Conservation (phyloP, 208 protist species). For the Leishmania braziliensis region DNA sequence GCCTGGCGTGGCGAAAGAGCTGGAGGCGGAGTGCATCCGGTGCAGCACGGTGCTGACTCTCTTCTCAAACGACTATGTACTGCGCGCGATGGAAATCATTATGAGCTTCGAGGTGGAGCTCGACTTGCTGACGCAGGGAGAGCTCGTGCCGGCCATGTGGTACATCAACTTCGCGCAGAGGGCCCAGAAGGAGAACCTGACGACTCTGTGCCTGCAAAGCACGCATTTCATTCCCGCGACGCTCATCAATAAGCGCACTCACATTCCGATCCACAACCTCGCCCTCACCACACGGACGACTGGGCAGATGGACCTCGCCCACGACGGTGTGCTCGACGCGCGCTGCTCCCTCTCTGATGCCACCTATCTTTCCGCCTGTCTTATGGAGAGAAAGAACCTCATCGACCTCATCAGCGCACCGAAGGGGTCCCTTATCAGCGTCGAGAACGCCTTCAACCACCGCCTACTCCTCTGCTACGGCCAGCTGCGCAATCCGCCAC, state of each 20-base stretch:
- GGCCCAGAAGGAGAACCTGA: constrained; percentile 72
- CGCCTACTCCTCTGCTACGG: constrained; percentile 74
- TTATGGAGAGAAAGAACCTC: constrained; percentile 75
- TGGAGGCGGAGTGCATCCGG: constrained; percentile 55
- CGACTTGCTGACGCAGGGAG: constrained; percentile 69
- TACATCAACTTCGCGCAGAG: constrained; percentile 77
- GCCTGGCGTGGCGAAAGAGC: constrained; percentile 42
- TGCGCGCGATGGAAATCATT: constrained; percentile 75
- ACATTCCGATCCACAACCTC: constrained; percentile 80
- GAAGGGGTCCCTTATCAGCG: constrained; percentile 56
- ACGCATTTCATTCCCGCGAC: constrained; percentile 70
- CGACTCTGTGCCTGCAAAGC: constrained; percentile 52
- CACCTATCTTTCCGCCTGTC: constrained; percentile 63
- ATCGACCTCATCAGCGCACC: constrained; percentile 63
- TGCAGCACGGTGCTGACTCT: constrained; percentile 67
- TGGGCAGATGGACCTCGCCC: constrained; percentile 42
- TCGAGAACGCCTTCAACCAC: constrained; percentile 83
- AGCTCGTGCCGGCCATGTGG: constrained; percentile 78
- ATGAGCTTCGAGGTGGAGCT: constrained; percentile 77
- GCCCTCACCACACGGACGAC: constrained; percentile 65
- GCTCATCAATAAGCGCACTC: constrained; percentile 79
- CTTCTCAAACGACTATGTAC: constrained; percentile 66
- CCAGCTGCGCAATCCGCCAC: constrained; percentile 66
- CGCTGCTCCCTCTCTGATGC: constrained; percentile 68
- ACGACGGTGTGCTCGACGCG: constrained; percentile 54